Base-by-base conservation (phyloP, 352 stramenopile species). In the Thraustochytrium striatum region DNA sequence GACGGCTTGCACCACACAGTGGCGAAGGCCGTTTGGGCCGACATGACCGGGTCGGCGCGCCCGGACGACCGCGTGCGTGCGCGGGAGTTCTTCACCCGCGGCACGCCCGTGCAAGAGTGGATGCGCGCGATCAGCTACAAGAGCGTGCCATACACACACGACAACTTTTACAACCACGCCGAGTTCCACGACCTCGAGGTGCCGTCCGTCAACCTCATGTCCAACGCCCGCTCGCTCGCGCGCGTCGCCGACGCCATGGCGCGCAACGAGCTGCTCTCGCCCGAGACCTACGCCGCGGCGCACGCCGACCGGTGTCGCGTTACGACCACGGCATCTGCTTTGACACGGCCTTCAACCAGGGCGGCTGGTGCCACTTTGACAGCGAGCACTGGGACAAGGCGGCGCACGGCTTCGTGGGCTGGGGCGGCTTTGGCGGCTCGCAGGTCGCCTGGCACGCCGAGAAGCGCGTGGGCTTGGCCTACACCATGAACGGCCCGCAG, bases 291-390 rank as follows among this genome's bases (percentile, higher is more conserved):
- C 36, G 68, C 32, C 19, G 47, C 53, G 19, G 32, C 32, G 36
- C 16, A 35, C 30, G 33, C 68, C 35, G 33, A 75, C 25, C 53
- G 13, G 25, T 75, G 13, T 5, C 11, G 3, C n/a, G 16, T 19
- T 75, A 72, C 50, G 68, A 75, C 53, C 2, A 43, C 9, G 25
- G 11, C 50, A 11, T 75, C 16, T 21, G 8, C n/a, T n/a, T 5
- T n/a, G 41, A 75, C 0, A 65, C 53, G 19, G 44, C 39, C 33
- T 75, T 75, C 53, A 65, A 30, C 3, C 33, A 75, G 53, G 68
- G 68, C 25, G 68, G 68, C 39, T 75, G 68, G n/a, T 72, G 68
- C 53, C 43, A 43, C 30, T 36, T 72, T 39, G 68, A 9, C 41
- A 38, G 16, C 13, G 19, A 9, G 2, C 33, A 0, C 21, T 70